A percentile compares a stretch with the other conserved stretches of the same genome.
Conservation (phyloP, 1,284 basidiomycete species). For the Meira miltonrushii region DNA sequence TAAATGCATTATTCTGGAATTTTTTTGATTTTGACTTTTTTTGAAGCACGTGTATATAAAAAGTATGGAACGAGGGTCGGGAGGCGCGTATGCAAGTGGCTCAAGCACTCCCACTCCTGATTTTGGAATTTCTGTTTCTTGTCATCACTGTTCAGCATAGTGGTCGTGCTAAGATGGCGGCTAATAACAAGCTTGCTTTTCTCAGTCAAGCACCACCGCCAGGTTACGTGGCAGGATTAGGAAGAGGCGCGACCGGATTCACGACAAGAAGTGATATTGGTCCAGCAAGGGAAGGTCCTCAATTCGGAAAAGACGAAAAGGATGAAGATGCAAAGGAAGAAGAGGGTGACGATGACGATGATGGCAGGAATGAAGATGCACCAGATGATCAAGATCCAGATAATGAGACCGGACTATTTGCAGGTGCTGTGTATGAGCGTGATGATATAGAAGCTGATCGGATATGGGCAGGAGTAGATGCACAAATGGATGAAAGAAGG, state of each 20-base stretch:
- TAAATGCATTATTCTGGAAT: too few species aligned
- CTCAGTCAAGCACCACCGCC: slow-evolving; percentile 34
- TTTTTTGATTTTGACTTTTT: too few species aligned
- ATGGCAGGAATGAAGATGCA: slow-evolving; percentile 78
- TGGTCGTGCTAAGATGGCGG: slow-evolving; percentile 2
- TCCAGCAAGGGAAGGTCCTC: slow-evolving; percentile 84
- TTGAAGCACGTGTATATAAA: too few species aligned
- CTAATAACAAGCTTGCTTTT: slow-evolving; percentile 14
- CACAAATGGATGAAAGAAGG: slow-evolving; percentile 81
- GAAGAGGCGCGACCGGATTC: slow-evolving; percentile 76
- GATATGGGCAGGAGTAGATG: slow-evolving; percentile 86
- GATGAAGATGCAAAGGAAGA: slow-evolving; percentile 60
- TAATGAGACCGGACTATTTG: slow-evolving; percentile 92
- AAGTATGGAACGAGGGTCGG: too few species aligned
- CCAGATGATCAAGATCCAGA: slow-evolving; percentile 93
- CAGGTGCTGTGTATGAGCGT: slow-evolving; percentile 88
- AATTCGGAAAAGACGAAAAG: too few species aligned
- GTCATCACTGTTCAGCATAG: too few species aligned
- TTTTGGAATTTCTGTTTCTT: too few species aligned
- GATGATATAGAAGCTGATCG: slow-evolving; percentile 96
- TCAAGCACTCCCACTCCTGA: too few species aligned
- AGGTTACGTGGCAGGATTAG: slow-evolving; percentile 50
- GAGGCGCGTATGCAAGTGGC: too few species aligned
- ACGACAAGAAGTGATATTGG: slow-evolving; percentile 98
- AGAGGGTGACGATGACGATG: slow-evolving; percentile 57